Conservation (phyloP, 1,139 yeast species). For the Suhomyces choctaworum region DNA sequence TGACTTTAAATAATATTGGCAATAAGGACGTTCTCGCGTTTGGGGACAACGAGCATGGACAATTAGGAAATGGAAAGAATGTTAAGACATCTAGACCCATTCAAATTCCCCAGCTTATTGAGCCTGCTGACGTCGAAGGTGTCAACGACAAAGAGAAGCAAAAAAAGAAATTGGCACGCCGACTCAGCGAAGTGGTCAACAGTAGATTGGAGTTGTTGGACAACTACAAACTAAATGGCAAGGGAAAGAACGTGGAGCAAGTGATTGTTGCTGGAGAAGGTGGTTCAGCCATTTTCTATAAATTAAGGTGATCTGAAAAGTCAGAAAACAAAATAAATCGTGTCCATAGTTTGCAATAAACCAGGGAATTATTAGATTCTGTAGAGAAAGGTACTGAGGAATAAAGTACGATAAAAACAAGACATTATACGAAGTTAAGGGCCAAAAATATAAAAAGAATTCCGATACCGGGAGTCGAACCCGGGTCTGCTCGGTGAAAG, state of each 20-base stretch:
- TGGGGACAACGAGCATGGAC: constrained; percentile 85
- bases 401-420: neutral
- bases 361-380: neutral
- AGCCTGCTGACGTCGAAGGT: constrained; percentile 44
- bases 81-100: constrained; percentile 60
- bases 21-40: constrained; percentile 65
- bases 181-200: constrained; percentile 36
- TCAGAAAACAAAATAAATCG: neutral
- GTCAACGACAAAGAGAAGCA: constrained; percentile 7
- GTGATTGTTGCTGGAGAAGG: constrained; percentile 62
- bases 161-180: constrained; percentile 26
- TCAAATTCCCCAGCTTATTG: constrained; percentile 55
- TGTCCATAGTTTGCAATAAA: neutral
- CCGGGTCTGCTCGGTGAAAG: constrained; percentile 83
- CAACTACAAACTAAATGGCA: constrained; percentile 21
- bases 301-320: constrained; percentile 10
- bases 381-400: too few relatives aligned
- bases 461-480: constrained; percentile 85
- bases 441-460: constrained; percentile 21
- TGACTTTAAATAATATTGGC: constrained; percentile 53
- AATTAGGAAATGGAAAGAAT: constrained; percentile 79
- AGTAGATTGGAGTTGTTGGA: constrained; percentile 49
- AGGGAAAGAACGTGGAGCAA: constrained; percentile 44
- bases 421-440: too few relatives aligned
- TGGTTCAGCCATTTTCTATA: constrained; percentile 65